Base-by-base conservation (phyloP, 768 basidiomycete genomes). In the Scleroderma citrinum region DNA sequence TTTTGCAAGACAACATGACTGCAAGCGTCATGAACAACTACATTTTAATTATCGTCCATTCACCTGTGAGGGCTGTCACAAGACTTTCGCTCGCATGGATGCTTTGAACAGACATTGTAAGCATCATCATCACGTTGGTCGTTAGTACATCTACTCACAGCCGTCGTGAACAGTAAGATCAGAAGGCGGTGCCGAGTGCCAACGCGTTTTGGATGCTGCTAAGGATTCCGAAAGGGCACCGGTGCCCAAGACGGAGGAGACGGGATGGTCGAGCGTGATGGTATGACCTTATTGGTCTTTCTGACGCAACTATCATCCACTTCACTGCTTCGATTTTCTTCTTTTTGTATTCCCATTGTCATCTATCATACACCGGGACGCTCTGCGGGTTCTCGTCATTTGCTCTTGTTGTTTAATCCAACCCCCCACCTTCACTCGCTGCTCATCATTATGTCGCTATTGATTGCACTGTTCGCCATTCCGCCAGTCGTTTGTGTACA, bases 11-110 rank as follows among this genome's bases (percentile, higher is more conserved):
- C 91, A 95, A 64, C 94, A 96, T 60, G 94, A 98, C 65, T 96
- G 94, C 69, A 97, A 95, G 64, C 81, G 93, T 2, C 95, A 98
- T 59, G 94, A 96, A 67, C 87, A 93, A 56, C 74, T 98, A 36
- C 94, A 98, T 64, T 83, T 89, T 50, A 94, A 95, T 58, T 86
- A 92, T 59, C 73, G 93, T 20, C 92, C 93, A 53, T 95, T 93
- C 64, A 86, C 80, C 12, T 98, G 95, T 60, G 89, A 93, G 8
- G 93, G 92, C 38, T 98, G 94, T 64, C 77, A 80, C 57, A 90
- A 93, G 73, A 89, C 84, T 57, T 98, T 98, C 73, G 93, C 93
- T 29, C 69, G 94, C 52, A 86, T 96, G 80, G 95, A 97, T 66
- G 94, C 94, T 36, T 75, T 97, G 46, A 95, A 95, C 62, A 71